Evolutionary conservation across 352 stramenopile species (phyloP).

Genomic region (Thraustochytrium sp.): DNA sequence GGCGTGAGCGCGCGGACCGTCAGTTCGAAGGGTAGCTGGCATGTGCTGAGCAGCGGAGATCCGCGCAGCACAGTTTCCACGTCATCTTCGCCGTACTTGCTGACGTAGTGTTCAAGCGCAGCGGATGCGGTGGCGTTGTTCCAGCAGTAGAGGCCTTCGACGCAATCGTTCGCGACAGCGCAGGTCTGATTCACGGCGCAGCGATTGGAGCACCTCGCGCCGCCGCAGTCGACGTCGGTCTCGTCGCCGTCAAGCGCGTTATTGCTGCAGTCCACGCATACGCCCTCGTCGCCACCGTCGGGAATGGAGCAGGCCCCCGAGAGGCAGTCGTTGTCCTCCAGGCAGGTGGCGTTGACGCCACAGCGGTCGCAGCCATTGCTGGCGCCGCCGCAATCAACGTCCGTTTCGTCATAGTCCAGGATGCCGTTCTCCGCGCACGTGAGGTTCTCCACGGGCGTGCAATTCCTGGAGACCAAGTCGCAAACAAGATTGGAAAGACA

Average conservation of each 20-base stretch:
- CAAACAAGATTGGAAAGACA: not conserved
- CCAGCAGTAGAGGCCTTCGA: constrained; percentile 37
- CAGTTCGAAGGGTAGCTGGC: not conserved
- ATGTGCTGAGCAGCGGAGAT: not conserved
- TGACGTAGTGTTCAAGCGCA: not conserved
- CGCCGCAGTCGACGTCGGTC: constrained; percentile 30
- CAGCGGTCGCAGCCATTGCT: not conserved
- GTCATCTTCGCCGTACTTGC: not conserved
- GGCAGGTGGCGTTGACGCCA: not conserved
- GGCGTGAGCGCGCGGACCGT: not conserved
- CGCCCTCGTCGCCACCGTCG: not conserved
- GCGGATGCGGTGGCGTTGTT: not conserved
- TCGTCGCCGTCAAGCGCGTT: constrained; percentile 40
- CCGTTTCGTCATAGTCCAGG: constrained; percentile 9
- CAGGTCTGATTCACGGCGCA: not conserved
- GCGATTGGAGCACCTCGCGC: not conserved
- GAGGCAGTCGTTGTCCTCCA: not conserved
- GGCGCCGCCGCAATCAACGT: constrained; percentile 23
- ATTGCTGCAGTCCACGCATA: constrained; percentile 43
- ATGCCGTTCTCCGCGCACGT: constrained; percentile 2
- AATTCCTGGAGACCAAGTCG: not conserved
- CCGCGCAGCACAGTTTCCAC: not conserved
- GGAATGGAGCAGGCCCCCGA: not conserved
- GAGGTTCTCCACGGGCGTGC: not conserved
- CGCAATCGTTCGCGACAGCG: not conserved